A percentile compares a stretch with the other conserved stretches of the same genome.
phyloP scores from a whole-genome alignment of 2,329 filamentous ascomycete species.

The Aureobasidium lini region DNA sequence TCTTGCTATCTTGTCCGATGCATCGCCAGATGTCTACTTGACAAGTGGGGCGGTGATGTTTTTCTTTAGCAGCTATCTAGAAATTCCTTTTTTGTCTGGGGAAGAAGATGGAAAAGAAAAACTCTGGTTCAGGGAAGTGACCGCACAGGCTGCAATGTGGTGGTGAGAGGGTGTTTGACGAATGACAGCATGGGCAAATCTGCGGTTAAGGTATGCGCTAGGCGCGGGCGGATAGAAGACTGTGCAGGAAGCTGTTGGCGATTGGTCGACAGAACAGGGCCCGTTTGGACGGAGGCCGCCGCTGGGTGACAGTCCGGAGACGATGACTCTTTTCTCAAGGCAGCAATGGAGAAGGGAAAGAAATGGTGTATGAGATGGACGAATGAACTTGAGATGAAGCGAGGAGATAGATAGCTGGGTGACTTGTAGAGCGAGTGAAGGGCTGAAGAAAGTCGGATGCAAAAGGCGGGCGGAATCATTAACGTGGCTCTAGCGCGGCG shows the following conservation, averaged over 20 bases:
- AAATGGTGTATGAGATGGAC: neutral
- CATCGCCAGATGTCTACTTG: neutral
- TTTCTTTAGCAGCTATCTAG: neutral
- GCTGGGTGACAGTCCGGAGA: neutral
- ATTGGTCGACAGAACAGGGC: slow-evolving; percentile 5
- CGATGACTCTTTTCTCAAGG: slow-evolving; percentile 1
- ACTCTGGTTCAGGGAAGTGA: slow-evolving; percentile 4
- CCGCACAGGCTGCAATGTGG: slow-evolving; percentile 2
- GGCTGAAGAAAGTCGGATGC: neutral
- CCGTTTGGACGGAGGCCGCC: slow-evolving; percentile 1
- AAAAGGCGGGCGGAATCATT: neutral
- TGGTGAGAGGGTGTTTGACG: slow-evolving; percentile 1
- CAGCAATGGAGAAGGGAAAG: neutral
- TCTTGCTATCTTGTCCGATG: neutral
- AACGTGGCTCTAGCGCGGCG: slow-evolving; percentile 1
- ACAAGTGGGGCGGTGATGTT: slow-evolving; percentile 7
- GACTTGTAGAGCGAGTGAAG: neutral
- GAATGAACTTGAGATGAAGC: neutral
- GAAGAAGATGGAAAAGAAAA: slow-evolving; percentile 7
- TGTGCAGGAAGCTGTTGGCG: neutral
- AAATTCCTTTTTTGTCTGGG: slow-evolving; percentile 7
- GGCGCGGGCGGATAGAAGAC: neutral
- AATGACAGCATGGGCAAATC: slow-evolving; percentile 11
- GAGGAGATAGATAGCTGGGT: neutral
- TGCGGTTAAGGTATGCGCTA: slow-evolving; percentile 11